These are phyloP conservation scores for Salix udensis DNA, from an alignment of 345 rosid species.

Conservation along the genomic window DNA sequence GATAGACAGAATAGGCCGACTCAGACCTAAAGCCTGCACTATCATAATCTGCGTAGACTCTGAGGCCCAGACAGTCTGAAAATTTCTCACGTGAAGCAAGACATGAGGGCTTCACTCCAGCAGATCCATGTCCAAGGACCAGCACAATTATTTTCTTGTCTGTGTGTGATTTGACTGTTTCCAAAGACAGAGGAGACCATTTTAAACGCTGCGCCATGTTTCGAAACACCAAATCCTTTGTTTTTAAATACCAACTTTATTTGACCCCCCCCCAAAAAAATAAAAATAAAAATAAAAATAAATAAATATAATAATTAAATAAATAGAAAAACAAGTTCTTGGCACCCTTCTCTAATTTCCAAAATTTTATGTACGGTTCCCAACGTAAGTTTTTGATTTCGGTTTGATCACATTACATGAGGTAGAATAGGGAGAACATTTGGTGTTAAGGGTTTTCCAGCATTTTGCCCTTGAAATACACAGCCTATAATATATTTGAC, in stretches of 20 bases:
- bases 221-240: background rate
- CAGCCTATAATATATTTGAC: no score
- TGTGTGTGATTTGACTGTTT: no score
- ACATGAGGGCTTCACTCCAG: background rate
- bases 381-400: background rate
- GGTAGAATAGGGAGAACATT: background rate
- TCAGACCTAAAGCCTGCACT: background rate
- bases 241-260: no score
- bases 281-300: no score
- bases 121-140: background rate
- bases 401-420: background rate
- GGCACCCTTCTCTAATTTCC: background rate
- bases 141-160: no score
- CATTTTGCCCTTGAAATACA: background rate
- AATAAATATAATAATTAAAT: no score
- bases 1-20: no score
- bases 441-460: background rate
- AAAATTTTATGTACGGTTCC: background rate
- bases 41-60: background rate
- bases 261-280: no score
- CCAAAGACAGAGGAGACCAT: no score
- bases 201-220: background rate
- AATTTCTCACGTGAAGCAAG: background rate
- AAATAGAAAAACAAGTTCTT: background rate
- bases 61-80: background rate